A percentile compares a stretch with the other conserved stretches of the same genome.
These are phyloP conservation scores for Suillus placidus DNA, from an alignment of 768 basidiomycete species.

Conservation along the genomic window DNA sequence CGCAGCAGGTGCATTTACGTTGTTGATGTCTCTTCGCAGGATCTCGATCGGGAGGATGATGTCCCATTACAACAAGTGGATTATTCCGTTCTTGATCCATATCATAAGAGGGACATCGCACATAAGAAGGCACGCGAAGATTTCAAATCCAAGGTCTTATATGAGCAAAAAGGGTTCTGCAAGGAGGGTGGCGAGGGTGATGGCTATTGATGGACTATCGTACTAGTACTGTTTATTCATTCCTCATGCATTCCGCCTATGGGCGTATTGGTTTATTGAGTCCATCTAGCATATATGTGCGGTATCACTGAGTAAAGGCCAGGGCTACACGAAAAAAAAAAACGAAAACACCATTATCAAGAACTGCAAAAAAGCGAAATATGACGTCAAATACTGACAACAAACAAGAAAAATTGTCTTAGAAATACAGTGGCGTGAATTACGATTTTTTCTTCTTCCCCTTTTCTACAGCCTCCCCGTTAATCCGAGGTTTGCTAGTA, in stretches of 20 bases:
- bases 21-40: constrained; percentile 48
- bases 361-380: constrained; percentile 21
- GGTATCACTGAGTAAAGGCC: constrained; percentile 11
- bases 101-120: constrained; percentile 75
- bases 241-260: constrained; percentile 7
- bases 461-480: constrained; percentile 53
- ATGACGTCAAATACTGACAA: constrained; percentile 16
- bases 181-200: constrained; percentile 97
- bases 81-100: constrained; percentile 65
- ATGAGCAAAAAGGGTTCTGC: constrained; percentile 85
- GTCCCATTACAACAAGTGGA: constrained; percentile 77
- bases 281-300: constrained; percentile 9
- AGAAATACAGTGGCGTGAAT: constrained; percentile 29
- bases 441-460: constrained; percentile 57
- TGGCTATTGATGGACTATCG: constrained; percentile 62
- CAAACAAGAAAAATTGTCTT: constrained; percentile 21
- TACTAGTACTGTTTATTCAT: constrained; percentile 19
- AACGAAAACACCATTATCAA: constrained; percentile 2
- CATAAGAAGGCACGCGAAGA: constrained; percentile 82
- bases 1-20: background rate
- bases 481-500: constrained; percentile 43
- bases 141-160: constrained; percentile 78
- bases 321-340: constrained; percentile 19
- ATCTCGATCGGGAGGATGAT: constrained; percentile 91
- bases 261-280: constrained; percentile 8